Conservation (phyloP, 805 yeast genomes). For the Wickerhamiella hasegawae region DNA sequence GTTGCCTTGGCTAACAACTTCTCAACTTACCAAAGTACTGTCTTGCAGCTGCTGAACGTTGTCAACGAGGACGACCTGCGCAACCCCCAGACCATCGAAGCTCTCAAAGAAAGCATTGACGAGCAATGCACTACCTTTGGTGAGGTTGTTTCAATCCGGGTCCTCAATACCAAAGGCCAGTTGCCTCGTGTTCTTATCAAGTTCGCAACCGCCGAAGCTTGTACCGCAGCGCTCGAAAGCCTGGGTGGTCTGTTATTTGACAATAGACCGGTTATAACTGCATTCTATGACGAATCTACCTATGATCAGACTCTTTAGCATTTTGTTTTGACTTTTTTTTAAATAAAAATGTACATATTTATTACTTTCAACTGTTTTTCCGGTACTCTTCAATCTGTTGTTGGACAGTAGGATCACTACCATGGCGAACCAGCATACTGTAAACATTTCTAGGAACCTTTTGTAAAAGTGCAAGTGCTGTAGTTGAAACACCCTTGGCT, state of each 20-base stretch:
- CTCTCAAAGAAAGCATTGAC: conserved; percentile 26
- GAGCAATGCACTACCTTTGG: conserved; percentile 37
- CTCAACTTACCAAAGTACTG: background rate
- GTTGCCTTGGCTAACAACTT: background rate
- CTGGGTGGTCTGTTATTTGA: conserved; percentile 34
- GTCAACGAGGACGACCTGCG: background rate
- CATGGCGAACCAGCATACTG: conserved; percentile 45
- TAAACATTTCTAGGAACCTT: conserved; percentile 53
- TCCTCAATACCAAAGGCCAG: conserved; percentile 42
- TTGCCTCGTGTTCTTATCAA: conserved; percentile 41
- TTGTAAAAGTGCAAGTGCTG: conserved; percentile 67
- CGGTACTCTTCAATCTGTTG: conserved; percentile 7
- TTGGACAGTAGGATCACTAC: conserved; percentile 29
- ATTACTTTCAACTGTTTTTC: background rate
- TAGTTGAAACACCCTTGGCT: conserved; percentile 57
- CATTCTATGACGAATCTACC: background rate
- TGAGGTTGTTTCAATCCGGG: conserved; percentile 31
- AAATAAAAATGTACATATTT: no score
- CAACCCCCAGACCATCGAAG: background rate
- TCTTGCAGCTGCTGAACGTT: conserved; percentile 3
- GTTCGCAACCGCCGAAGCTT: conserved; percentile 35
- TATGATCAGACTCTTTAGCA: background rate
- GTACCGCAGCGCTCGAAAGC: conserved; percentile 38
- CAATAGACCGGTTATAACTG: conserved; percentile 2
- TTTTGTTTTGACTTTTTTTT: no score